A percentile compares a stretch with the other conserved stretches of the same genome.
phyloP scores from a whole-genome alignment of 2,329 filamentous ascomycete species.

The Coccinonectria pachysandricola region DNA sequence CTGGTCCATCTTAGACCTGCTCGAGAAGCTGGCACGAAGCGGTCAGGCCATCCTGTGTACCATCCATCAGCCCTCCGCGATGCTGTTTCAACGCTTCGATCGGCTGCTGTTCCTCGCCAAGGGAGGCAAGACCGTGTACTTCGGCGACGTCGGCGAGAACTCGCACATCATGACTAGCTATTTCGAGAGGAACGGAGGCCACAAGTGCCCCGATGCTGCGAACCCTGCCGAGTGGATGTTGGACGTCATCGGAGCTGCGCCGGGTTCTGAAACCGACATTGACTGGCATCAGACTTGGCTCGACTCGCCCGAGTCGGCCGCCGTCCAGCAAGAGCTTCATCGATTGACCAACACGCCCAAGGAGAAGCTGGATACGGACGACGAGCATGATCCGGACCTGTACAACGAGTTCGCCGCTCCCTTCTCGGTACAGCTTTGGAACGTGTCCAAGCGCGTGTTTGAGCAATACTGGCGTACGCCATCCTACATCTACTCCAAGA shows the following conservation, averaged over 20 bases:
- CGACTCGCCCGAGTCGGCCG: constrained; percentile 20
- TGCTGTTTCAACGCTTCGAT: constrained; percentile 43
- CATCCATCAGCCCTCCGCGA: constrained; percentile 40
- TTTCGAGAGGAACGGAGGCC: constrained; percentile 52
- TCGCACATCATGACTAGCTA: constrained; percentile 43
- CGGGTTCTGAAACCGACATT: constrained; percentile 33
- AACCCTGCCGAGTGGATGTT: constrained; percentile 65
- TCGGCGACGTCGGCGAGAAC: constrained; percentile 50
- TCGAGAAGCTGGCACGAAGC: constrained; percentile 44
- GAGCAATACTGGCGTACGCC: constrained; percentile 33
- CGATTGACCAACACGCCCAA: constrained; percentile 5
- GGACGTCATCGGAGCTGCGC: constrained; percentile 31
- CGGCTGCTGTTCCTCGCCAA: constrained; percentile 48
- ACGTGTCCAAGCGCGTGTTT: constrained; percentile 26
- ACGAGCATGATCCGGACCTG: constrained; percentile 5
- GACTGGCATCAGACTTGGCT: constrained; percentile 31
- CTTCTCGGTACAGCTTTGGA: constrained; percentile 20
- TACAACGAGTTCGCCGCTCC: constrained; percentile 24
- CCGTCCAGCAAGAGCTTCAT: constrained; percentile 25
- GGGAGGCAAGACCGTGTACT: constrained; percentile 55
- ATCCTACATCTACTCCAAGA: constrained; percentile 53
- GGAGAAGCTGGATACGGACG: constrained; percentile 1
- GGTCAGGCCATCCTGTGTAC: constrained; percentile 41
- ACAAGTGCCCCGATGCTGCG: constrained; percentile 39
- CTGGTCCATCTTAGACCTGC: constrained; percentile 47